Percentiles rank a stretch among this genome's conserved stretches.
Evolutionary conservation across 441 rosid genomes (phyloP).

Genomic region (Mallotus repandus): DNA sequence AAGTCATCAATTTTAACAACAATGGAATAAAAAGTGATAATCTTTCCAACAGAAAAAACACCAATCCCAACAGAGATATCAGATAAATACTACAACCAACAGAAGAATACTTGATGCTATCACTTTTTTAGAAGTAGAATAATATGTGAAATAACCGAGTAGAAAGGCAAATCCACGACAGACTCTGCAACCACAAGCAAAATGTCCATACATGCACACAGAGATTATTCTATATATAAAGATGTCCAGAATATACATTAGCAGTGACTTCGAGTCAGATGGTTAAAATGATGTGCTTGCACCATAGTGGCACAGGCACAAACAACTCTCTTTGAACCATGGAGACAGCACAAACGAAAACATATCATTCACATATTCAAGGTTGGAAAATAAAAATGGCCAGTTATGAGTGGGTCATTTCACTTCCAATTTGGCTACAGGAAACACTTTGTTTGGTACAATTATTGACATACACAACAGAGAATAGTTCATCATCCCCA

Average conservation of each 20-base stretch:
- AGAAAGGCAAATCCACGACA: too few species aligned
- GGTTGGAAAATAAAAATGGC: neutral
- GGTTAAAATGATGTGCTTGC: neutral
- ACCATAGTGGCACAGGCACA: neutral
- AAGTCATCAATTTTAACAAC: neutral
- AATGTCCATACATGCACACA: neutral
- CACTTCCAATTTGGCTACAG: neutral
- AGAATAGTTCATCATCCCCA: too few species aligned
- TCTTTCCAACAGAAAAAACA: neutral
- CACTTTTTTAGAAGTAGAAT: too few species aligned
- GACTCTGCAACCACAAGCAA: neutral
- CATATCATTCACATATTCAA: neutral
- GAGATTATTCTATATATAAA: neutral
- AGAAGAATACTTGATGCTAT: neutral
- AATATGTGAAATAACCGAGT: too few species aligned
- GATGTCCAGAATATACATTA: neutral
- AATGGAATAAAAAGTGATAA: neutral
- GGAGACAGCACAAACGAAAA: conserved; percentile 4
- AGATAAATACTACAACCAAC: neutral
- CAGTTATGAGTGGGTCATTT: neutral
- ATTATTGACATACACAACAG: neutral
- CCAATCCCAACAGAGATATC: neutral
- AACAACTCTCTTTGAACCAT: neutral
- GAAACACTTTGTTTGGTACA: neutral
- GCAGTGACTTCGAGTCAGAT: neutral